phyloP scores from a whole-genome alignment of 1,284 basidiomycete genomes.

The Trichosporon asahii region DNA sequence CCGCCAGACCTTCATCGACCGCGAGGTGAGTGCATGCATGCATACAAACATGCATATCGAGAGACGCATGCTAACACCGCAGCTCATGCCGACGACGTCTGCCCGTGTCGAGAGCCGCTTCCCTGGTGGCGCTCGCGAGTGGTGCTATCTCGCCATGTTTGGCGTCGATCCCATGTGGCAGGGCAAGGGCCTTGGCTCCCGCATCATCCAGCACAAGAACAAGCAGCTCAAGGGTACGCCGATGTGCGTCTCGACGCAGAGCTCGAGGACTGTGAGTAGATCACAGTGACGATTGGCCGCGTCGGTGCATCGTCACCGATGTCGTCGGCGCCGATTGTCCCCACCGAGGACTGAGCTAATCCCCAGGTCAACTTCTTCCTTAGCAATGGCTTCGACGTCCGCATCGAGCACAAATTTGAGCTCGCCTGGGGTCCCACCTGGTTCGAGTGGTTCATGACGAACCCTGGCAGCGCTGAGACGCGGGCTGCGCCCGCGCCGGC shows the following conservation, averaged over 20 bases:
- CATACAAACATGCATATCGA: not conserved
- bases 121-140: slow-evolving; percentile 5
- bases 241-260: slow-evolving; percentile 13
- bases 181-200: slow-evolving; percentile 13
- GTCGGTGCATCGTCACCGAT: not conserved
- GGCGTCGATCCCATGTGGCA: slow-evolving; percentile 15
- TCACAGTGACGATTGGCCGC: no score
- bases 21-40: not conserved
- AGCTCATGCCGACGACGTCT: slow-evolving; percentile 5
- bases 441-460: slow-evolving; percentile 8
- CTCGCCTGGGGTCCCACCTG: slow-evolving; percentile 10
- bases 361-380: slow-evolving; percentile 14
- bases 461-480: slow-evolving; percentile 1
- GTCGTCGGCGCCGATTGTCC: not conserved
- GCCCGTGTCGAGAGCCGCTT: slow-evolving; percentile 4
- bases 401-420: slow-evolving; percentile 6
- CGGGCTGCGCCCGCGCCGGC: not conserved
- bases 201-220: slow-evolving; percentile 5
- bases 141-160: slow-evolving; percentile 11
- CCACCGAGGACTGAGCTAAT: not conserved
- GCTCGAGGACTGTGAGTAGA: not conserved
- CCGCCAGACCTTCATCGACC: slow-evolving; percentile 6
- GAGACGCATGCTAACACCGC: not conserved
- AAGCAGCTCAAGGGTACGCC: not conserved
- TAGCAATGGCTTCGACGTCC: slow-evolving; percentile 12